Evolutionary conservation across 148 eudicot species (phyloP).

Genomic region (Heliosperma pusillum): DNA sequence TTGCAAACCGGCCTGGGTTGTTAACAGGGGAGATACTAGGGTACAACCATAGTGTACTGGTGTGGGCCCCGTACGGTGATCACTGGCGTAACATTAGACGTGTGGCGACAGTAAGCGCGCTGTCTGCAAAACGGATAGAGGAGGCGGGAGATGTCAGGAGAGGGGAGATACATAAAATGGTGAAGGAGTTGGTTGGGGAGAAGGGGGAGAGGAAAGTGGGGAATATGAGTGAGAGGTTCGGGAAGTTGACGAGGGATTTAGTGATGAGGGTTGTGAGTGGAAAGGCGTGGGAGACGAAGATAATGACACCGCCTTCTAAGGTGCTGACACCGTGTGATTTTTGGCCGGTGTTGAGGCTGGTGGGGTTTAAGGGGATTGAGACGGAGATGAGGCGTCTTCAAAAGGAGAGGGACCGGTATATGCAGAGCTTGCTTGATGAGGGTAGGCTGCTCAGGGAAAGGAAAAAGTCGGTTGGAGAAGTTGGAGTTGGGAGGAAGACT

Average conservation of each 20-base stretch:
- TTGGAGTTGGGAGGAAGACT: not conserved
- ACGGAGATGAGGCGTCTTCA: constrained; percentile 25
- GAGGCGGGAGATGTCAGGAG: constrained; percentile 15
- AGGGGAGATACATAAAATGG: constrained; percentile 16
- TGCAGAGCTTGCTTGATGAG: constrained; percentile 38
- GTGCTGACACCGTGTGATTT: constrained; percentile 34
- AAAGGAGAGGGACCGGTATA: constrained; percentile 33
- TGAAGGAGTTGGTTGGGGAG: constrained; percentile 5
- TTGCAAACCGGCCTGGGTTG: constrained; percentile 31
- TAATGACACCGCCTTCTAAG: not conserved
- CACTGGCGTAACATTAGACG: constrained; percentile 38
- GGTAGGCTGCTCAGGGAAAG: constrained; percentile 11
- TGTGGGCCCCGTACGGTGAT: constrained; percentile 29
- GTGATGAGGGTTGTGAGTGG: constrained; percentile 39
- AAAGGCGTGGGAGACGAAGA: constrained; percentile 21
- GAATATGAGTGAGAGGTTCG: constrained; percentile 25
- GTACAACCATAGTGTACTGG: constrained; percentile 22
- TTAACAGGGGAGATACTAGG: constrained; percentile 17
- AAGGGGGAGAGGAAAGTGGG: constrained; percentile 7
- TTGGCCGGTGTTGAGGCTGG: constrained; percentile 44
- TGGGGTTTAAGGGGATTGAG: constrained; percentile 43
- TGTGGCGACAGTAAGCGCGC: constrained; percentile 11
- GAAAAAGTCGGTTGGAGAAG: not conserved
- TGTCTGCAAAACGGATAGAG: constrained; percentile 22
- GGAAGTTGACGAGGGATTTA: constrained; percentile 17